These are phyloP conservation scores for Fremontodendron californicum DNA, from an alignment of 345 rosid species.

Conservation along the genomic window DNA sequence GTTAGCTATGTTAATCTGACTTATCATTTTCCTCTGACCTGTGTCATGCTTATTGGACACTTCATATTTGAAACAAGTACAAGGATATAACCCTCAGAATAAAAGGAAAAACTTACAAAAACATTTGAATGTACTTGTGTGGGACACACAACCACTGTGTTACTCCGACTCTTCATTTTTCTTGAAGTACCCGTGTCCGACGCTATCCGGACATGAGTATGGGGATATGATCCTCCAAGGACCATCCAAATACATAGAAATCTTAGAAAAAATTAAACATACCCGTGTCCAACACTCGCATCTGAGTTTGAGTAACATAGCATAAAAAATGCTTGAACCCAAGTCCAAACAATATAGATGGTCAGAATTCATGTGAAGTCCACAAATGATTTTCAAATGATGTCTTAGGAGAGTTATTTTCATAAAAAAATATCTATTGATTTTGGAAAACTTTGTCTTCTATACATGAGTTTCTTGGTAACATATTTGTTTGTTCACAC, in stretches of 20 bases:
- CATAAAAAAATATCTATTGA: not conserved
- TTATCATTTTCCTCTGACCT: not conserved
- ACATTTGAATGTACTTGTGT: not conserved
- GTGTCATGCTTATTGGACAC: not conserved
- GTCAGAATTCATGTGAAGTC: not conserved
- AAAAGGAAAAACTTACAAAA: not conserved
- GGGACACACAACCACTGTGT: not conserved
- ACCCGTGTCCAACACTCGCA: too few relatives aligned
- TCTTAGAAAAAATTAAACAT: too few relatives aligned
- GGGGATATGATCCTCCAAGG: too few relatives aligned
- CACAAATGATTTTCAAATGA: not conserved
- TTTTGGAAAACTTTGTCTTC: not conserved
- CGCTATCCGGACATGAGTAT: too few relatives aligned
- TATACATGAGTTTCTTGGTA: slow-evolving; percentile 3
- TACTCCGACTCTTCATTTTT: too few relatives aligned
- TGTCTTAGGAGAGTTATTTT: not conserved
- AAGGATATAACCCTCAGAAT: not conserved
- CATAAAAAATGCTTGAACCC: not conserved
- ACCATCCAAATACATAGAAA: too few relatives aligned
- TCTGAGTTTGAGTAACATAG: too few relatives aligned
- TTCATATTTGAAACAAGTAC: not conserved
- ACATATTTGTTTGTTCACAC: slow-evolving; percentile 8
- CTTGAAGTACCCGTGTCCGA: too few relatives aligned
- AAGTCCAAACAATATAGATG: not conserved
- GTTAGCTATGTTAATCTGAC: not conserved